Base-by-base conservation (phyloP, 768 basidiomycete species). In the Paxillus involutus region DNA sequence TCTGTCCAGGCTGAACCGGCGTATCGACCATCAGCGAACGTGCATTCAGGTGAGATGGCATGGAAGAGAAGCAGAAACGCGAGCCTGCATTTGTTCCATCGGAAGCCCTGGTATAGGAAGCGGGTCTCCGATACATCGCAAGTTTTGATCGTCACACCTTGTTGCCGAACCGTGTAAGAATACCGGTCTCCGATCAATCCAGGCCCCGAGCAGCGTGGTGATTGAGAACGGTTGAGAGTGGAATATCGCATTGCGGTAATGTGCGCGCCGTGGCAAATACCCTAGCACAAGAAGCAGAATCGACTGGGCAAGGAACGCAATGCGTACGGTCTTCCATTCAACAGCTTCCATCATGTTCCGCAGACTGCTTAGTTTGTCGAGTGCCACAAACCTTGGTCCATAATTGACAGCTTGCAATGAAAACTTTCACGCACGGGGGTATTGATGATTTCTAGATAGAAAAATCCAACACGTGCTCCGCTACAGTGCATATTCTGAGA, bases 401-500 rank as follows among this genome's bases (percentile, higher is more conserved):
- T 17, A 21, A 42, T 29, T 46, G 47, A 16, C 19, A 37, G 26
- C 35, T 33, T 49, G 17, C 54, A 26, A 16, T 44, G n/a, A 24
- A 33, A 17, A 49, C 44, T 47, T 48, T 47, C 14, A 33, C 12
- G 45, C 35, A 54, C 35, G 49, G 51, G 53, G 52, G 43, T 26
- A 63, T 63, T 29, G 21, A 40, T 21, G 37, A 24, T 21, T 39
- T 65, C 63, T 67, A 67, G 47, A 49, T 52, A 53, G 49, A 55
- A 49, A 33, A 30, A 39, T 44, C 16, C 55, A 49, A 45, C 51
- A 53, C 52, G 40, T 53, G 55, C 33, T 49, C 52, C 51, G 29
- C 30, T 41, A 45, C 47, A 53, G 24, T 44, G 49, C 41, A 42
- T 47, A 49, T 55, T 65, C 44, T 47, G 49, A 35, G 29, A 4